These are phyloP conservation scores for Barnettozyma pratensis DNA, from an alignment of 805 yeast genomes.

Conservation along the genomic window DNA sequence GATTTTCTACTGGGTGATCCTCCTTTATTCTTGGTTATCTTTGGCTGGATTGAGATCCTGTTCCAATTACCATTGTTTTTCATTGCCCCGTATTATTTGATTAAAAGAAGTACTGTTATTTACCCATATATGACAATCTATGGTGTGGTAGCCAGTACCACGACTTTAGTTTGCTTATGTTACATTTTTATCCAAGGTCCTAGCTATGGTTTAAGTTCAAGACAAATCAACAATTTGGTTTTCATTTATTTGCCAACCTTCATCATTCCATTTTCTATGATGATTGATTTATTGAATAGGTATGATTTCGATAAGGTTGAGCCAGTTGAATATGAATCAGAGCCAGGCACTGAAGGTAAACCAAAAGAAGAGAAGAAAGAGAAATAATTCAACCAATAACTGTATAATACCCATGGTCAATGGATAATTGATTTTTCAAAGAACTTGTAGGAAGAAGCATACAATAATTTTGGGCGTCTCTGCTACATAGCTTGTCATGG, in stretches of 20 bases:
- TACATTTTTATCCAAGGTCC: conserved; percentile 37
- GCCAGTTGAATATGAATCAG: not conserved
- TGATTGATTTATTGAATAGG: conserved; percentile 21
- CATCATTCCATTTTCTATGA: conserved; percentile 54
- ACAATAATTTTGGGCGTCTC: too few species aligned
- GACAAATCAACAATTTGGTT: conserved; percentile 39
- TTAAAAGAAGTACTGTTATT: conserved; percentile 29
- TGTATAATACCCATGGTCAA: not conserved
- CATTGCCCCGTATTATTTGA: conserved; percentile 33
- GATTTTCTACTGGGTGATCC: conserved; percentile 60
- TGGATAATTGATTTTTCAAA: too few species aligned
- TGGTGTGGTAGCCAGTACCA: conserved; percentile 78
- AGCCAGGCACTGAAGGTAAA: not conserved
- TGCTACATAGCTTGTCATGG: too few species aligned
- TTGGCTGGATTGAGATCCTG: conserved; percentile 66
- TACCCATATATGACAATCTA: conserved; percentile 51
- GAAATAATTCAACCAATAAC: not conserved
- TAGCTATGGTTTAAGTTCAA: conserved; percentile 25
- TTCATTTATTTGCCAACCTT: conserved; percentile 67
- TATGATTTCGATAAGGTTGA: not conserved
- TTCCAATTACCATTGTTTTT: conserved; percentile 80
- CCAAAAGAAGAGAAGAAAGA: not conserved
- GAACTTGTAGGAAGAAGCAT: too few species aligned
- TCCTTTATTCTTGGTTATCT: conserved; percentile 70
- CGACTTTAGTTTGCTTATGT: conserved; percentile 71